Percentiles rank a stretch among this genome's conserved stretches.
Conservation (phyloP, 805 yeast genomes). For the Kazachstania bromeliacearum region DNA sequence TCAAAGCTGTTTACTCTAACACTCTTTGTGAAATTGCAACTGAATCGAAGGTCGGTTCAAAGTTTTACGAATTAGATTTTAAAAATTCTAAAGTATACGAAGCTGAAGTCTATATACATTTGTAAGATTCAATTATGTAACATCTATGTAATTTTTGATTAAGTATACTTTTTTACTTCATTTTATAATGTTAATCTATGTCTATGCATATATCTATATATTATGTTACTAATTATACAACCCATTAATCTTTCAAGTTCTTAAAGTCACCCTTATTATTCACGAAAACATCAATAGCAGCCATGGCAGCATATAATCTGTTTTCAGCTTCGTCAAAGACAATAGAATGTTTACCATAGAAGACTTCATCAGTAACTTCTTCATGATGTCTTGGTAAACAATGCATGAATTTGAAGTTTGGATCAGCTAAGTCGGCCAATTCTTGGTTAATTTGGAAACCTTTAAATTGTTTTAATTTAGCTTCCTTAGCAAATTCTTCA, state of each 20-base stretch:
- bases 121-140: conserved; percentile 8
- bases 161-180: no score
- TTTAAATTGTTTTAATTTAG: conserved; percentile 67
- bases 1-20: conserved; percentile 48
- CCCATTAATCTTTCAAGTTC: conserved; percentile 7
- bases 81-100: conserved; percentile 7
- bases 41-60: conserved; percentile 1
- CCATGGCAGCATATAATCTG: conserved; percentile 91
- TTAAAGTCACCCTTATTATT: conserved; percentile 63
- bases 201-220: no score
- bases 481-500: conserved; percentile 69
- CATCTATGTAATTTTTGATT: no score
- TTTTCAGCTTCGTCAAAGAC: conserved; percentile 96
- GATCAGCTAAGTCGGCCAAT: conserved; percentile 49
- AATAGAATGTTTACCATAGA: conserved; percentile 71
- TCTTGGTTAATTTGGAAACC: conserved; percentile 78
- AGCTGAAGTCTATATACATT: conserved; percentile 15
- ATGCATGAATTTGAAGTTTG: conserved; percentile 90
- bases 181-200: no score
- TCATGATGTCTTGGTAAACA: conserved; percentile 93
- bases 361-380: conserved; percentile 90
- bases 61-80: conserved; percentile 7
- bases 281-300: conserved; percentile 84
- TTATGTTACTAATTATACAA: no score
- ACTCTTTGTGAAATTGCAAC: conserved; percentile 19